Percentiles rank a stretch among this genome's conserved stretches.
phyloP scores from a whole-genome alignment of 1,284 basidiomycete genomes.

The Trametes polyzona region DNA sequence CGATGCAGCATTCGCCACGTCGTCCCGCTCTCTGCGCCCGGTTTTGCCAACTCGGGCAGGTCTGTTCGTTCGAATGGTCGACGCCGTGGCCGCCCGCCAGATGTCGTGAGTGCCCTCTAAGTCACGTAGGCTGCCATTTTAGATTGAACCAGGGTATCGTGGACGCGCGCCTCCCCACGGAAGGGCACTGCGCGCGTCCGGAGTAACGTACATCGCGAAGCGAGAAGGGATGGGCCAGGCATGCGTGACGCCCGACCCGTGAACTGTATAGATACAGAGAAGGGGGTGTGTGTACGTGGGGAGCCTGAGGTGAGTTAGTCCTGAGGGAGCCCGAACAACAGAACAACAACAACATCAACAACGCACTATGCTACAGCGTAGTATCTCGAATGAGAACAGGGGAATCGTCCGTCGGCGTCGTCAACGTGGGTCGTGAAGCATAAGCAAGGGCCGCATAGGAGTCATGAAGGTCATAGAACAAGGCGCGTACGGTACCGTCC shows the following conservation, averaged over 20 bases:
- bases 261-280: slow-evolving; percentile 23
- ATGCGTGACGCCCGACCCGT: too few species aligned
- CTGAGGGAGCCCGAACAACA: slow-evolving; percentile 1
- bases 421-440: slow-evolving; percentile 12
- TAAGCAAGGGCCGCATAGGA: slow-evolving; percentile 14
- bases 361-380: slow-evolving; percentile 23
- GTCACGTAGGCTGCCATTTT: slow-evolving; percentile 4
- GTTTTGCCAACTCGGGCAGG: slow-evolving; percentile 19
- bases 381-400: neutral
- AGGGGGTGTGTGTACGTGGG: too few species aligned
- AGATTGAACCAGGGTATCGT: slow-evolving; percentile 19
- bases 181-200: neutral
- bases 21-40: neutral
- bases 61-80: slow-evolving; percentile 15
- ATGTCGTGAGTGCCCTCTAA: neutral
- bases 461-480: slow-evolving; percentile 18
- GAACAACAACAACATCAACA: too few species aligned
- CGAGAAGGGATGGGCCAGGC: neutral
- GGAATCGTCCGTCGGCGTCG: slow-evolving; percentile 20
- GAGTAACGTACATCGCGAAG: slow-evolving; percentile 6
- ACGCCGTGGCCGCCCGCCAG: too few species aligned
- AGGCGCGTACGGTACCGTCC: neutral
- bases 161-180: slow-evolving; percentile 1
- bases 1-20: neutral
- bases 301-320: slow-evolving; percentile 22